phyloP scores from a whole-genome alignment of 176 grass and related monocot genomes.

The Carex cristatella region DNA sequence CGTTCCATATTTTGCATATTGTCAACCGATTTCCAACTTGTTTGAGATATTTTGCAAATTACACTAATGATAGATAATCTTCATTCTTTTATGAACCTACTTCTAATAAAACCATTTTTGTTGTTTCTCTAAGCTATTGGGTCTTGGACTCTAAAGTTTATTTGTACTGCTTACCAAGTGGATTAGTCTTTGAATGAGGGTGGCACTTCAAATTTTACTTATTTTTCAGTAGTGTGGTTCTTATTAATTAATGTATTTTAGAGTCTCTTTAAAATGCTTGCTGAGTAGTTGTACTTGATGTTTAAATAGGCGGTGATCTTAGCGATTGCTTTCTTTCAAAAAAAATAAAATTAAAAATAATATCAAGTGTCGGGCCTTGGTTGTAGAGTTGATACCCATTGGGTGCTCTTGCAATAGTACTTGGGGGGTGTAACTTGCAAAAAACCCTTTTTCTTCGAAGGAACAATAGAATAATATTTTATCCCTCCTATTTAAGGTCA shows the following conservation, averaged over 20 bases:
- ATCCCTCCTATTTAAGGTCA: background rate
- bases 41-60: background rate
- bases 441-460: background rate
- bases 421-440: background rate
- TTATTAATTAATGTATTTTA: background rate
- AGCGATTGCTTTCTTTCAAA: background rate
- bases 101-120: background rate
- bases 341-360: background rate
- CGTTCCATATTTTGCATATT: background rate
- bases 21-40: background rate
- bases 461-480: background rate
- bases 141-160: background rate
- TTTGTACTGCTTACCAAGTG: background rate
- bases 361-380: background rate
- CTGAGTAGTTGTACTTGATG: background rate
- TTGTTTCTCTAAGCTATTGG: background rate
- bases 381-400: background rate
- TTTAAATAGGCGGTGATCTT: background rate
- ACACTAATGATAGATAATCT: background rate
- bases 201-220: background rate
- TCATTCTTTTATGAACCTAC: background rate
- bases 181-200: background rate
- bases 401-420: background rate
- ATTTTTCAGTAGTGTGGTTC: background rate
- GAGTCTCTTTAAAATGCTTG: background rate